Conservation (phyloP, 2,329 filamentous ascomycete genomes). For the Cercospora zeina region DNA sequence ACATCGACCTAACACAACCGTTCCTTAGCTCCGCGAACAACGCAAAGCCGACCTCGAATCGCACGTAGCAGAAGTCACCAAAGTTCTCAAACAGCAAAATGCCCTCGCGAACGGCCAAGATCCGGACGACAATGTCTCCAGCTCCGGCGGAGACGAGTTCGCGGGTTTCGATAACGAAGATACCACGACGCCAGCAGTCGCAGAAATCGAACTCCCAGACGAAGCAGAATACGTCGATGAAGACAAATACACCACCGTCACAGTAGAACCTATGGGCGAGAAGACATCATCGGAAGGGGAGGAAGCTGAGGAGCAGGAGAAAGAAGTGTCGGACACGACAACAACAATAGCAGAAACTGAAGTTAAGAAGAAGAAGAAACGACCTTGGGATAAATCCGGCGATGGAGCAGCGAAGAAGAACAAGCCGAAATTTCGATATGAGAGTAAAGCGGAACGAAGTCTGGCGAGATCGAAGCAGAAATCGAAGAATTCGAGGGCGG, state of each 20-base stretch:
- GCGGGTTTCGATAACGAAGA: constrained; percentile 28
- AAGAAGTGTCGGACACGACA: constrained; percentile 24
- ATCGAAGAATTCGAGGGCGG: constrained; percentile 69
- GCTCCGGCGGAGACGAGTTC: constrained; percentile 27
- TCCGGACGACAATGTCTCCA: constrained; percentile 39
- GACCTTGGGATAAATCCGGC: constrained; percentile 53
- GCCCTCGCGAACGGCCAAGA: constrained; percentile 34
- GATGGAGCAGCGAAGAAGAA: constrained; percentile 55
- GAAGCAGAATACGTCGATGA: constrained; percentile 97
- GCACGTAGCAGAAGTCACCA: constrained; percentile 76
- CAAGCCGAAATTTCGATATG: constrained; percentile 91
- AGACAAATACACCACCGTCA: constrained; percentile 92
- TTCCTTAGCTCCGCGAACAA: constrained; percentile 74
- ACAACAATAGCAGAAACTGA: neutral
- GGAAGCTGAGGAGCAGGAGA: constrained; percentile 38
- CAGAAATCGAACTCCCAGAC: constrained; percentile 29
- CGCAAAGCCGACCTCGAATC: constrained; percentile 77
- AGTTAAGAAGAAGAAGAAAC: constrained; percentile 42
- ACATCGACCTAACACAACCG: neutral
- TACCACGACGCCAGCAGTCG: neutral
- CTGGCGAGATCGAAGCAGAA: constrained; percentile 62
- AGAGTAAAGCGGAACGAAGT: constrained; percentile 80
- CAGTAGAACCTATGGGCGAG: constrained; percentile 77
- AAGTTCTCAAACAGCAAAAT: constrained; percentile 63
- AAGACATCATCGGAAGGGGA: constrained; percentile 37